These are phyloP conservation scores for Elaeis guineensis DNA, from an alignment of 176 grass and related monocot species.

Conservation along the genomic window DNA sequence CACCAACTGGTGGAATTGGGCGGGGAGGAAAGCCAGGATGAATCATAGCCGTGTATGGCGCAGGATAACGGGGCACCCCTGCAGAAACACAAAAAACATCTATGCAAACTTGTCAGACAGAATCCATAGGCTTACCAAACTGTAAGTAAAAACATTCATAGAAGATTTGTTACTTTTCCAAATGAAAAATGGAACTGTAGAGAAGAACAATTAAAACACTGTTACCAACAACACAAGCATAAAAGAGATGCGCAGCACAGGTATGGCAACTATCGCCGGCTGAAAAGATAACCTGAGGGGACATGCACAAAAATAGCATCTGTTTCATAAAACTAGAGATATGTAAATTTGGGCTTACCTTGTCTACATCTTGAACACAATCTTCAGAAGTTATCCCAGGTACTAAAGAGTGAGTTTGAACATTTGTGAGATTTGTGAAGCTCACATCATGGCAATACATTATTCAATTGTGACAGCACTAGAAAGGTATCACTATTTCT, in stretches of 20 bases:
- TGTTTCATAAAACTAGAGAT: constrained; percentile 27
- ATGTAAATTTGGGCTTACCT: constrained; percentile 34
- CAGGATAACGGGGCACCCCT: constrained; percentile 37
- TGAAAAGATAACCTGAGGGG: constrained; percentile 26
- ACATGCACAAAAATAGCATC: constrained; percentile 21
- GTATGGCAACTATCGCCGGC: constrained; percentile 27
- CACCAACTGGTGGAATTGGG: constrained; percentile 45
- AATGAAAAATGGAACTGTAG: not conserved
- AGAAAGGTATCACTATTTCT: constrained; percentile 17
- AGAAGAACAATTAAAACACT: constrained; percentile 14
- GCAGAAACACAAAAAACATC: constrained; percentile 27
- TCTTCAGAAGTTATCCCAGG: constrained; percentile 22
- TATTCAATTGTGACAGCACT: constrained; percentile 23
- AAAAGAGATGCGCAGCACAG: constrained; percentile 28
- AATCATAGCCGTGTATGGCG: constrained; percentile 46
- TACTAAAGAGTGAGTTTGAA: not conserved
- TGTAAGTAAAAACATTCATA: no score
- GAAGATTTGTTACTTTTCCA: no score
- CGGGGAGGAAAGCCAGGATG: constrained; percentile 59
- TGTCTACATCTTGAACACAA: constrained; percentile 27
- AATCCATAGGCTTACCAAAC: constrained; percentile 5
- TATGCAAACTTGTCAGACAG: constrained; percentile 42
- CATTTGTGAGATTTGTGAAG: constrained; percentile 20
- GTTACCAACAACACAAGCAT: constrained; percentile 36
- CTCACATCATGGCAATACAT: constrained; percentile 19